These are phyloP conservation scores for Trichoderma brevicompactum DNA, from an alignment of 2,329 filamentous ascomycete species.

Conservation along the genomic window DNA sequence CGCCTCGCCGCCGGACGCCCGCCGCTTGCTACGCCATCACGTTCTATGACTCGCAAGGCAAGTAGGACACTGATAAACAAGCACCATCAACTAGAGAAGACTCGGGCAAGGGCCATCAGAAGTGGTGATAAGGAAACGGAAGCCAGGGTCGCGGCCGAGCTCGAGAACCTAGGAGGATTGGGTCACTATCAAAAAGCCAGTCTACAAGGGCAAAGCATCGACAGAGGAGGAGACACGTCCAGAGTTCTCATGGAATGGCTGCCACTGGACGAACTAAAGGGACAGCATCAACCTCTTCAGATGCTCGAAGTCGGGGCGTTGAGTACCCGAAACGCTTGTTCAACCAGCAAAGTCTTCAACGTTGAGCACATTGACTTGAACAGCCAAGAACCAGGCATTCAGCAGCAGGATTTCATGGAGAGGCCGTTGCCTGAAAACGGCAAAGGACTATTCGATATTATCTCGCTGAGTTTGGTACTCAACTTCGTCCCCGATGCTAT, in stretches of 20 bases:
- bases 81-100: constrained; percentile 68
- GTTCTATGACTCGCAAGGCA: constrained; percentile 66
- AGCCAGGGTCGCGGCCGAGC: constrained; percentile 56
- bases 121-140: constrained; percentile 56
- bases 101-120: constrained; percentile 57
- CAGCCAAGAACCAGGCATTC: constrained; percentile 79
- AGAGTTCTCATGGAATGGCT: constrained; percentile 68
- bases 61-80: constrained; percentile 68
- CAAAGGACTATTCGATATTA: constrained; percentile 77
- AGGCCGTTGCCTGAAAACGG: constrained; percentile 69
- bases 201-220: constrained; percentile 67
- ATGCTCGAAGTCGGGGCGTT: constrained; percentile 91
- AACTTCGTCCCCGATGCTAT: constrained; percentile 87
- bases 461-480: constrained; percentile 88
- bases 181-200: constrained; percentile 69
- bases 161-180: constrained; percentile 63
- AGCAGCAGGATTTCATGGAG: constrained; percentile 93
- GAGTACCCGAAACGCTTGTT: constrained; percentile 83
- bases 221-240: constrained; percentile 70
- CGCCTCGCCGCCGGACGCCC: constrained; percentile 58
- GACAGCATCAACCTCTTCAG: constrained; percentile 47
- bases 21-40: constrained; percentile 55
- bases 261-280: constrained; percentile 38
- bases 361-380: constrained; percentile 88
- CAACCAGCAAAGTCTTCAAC: constrained; percentile 69